Evolutionary conservation across 164 flowering plant genomes (phyloP).

Genomic region (Saururus chinensis): DNA sequence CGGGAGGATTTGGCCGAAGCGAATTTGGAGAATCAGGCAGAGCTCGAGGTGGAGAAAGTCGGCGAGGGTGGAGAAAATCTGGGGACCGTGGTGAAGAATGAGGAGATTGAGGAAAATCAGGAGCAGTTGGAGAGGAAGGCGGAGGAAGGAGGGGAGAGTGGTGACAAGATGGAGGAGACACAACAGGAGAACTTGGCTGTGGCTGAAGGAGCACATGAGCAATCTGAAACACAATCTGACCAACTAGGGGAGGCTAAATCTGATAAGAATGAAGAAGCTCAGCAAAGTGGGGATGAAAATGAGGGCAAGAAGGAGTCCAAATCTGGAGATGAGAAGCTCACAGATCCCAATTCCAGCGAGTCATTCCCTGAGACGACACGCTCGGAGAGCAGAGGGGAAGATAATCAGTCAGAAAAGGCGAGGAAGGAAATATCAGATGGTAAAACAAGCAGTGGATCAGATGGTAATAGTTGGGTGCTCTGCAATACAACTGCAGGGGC

Average conservation of each 20-base stretch:
- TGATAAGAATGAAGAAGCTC: conserved; percentile 3
- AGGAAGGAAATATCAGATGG: conserved; percentile 6
- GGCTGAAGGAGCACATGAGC: background rate
- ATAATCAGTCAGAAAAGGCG: conserved; percentile 43
- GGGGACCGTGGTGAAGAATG: background rate
- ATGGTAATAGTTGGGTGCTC: conserved; percentile 61
- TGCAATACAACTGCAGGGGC: conserved; percentile 69
- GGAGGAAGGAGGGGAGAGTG: background rate
- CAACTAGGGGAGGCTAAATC: background rate
- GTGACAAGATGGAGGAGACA: background rate
- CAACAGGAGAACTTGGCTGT: background rate
- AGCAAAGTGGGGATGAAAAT: conserved; percentile 5
- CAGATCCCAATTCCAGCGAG: conserved; percentile 5
- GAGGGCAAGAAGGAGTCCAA: conserved; percentile 8
- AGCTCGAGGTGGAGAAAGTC: no score
- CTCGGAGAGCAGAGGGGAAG: conserved; percentile 52
- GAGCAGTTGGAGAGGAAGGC: background rate
- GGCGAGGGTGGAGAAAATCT: background rate
- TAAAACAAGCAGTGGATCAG: conserved; percentile 8
- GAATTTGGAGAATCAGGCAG: background rate
- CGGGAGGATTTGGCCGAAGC: background rate
- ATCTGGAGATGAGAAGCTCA: conserved; percentile 5
- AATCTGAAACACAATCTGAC: conserved; percentile 4
- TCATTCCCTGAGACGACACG: conserved; percentile 23
- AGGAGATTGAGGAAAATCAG: no score